These are phyloP conservation scores for Collybia nuda DNA, from an alignment of 768 basidiomycete genomes.

Conservation along the genomic window DNA sequence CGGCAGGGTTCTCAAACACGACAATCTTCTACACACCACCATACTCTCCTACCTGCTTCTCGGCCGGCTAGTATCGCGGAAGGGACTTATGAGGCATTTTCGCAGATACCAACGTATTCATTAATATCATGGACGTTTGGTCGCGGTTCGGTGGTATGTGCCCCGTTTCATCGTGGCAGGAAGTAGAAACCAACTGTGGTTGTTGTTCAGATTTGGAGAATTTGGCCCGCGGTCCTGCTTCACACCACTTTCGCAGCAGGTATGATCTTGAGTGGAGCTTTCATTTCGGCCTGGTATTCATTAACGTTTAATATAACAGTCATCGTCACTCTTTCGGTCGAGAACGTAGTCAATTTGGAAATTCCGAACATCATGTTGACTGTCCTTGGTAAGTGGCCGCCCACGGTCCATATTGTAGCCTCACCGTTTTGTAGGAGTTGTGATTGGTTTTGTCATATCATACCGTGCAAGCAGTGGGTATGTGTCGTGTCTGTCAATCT, in stretches of 20 bases:
- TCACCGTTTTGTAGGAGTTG: conserved; percentile 34
- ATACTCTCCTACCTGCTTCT: conserved; percentile 24
- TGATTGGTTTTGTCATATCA: conserved; percentile 65
- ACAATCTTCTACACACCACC: conserved; percentile 20
- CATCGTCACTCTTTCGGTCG: conserved; percentile 43
- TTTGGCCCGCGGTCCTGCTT: conserved; percentile 67
- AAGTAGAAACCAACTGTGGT: background rate
- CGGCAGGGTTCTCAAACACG: background rate
- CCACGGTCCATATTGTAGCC: background rate
- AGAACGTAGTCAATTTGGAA: conserved; percentile 34
- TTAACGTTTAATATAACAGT: conserved; percentile 20
- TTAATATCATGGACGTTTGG: conserved; percentile 39
- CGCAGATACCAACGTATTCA: conserved; percentile 6
- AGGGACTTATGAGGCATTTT: background rate
- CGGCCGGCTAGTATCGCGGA: conserved; percentile 3
- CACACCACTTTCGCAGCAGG: conserved; percentile 58
- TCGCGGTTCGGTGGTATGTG: conserved; percentile 38
- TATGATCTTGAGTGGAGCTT: conserved; percentile 19
- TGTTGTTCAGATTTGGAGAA: conserved; percentile 54
- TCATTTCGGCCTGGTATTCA: background rate
- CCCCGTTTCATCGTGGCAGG: background rate
- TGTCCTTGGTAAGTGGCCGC: conserved; percentile 45
- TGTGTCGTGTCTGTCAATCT: conserved; percentile 12
- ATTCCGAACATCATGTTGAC: conserved; percentile 61
- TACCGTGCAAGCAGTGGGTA: conserved; percentile 63